phyloP scores from a whole-genome alignment of 306 rosid genomes.

The Begonia fuchsioides region DNA sequence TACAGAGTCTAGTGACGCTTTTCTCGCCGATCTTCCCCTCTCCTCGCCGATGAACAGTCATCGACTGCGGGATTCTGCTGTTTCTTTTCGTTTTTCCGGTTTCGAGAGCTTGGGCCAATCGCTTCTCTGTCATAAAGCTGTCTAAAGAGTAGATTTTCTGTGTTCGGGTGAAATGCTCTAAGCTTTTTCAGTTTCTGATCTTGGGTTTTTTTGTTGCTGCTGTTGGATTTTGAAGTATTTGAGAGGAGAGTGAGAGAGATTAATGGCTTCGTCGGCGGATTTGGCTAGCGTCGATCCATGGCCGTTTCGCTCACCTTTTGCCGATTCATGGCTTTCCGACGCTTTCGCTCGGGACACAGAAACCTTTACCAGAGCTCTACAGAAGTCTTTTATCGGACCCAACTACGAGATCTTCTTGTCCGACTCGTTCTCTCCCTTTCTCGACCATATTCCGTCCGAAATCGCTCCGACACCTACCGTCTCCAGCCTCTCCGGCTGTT shows the following conservation, averaged over 20 bases:
- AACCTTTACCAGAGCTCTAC: constrained; percentile 41
- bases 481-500: constrained; percentile 41
- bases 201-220: neutral
- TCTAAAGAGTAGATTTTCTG: neutral
- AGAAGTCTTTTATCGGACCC: constrained; percentile 29
- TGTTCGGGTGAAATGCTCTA: neutral
- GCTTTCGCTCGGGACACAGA: constrained; percentile 38
- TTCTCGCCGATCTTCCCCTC: too few relatives aligned
- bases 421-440: constrained; percentile 14
- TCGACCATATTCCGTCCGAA: constrained; percentile 11
- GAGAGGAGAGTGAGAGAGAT: neutral
- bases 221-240: neutral
- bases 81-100: neutral
- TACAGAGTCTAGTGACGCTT: too few relatives aligned
- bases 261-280: constrained; percentile 50
- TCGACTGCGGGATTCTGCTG: neutral
- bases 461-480: constrained; percentile 30
- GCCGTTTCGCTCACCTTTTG: constrained; percentile 19
- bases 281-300: constrained; percentile 35
- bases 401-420: neutral
- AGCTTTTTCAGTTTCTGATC: neutral
- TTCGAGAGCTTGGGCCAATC: neutral
- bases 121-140: neutral
- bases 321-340: constrained; percentile 47
- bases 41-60: neutral